phyloP scores from a whole-genome alignment of 23 red algal species.

The Cyanidioschyzon merolae region DNA sequence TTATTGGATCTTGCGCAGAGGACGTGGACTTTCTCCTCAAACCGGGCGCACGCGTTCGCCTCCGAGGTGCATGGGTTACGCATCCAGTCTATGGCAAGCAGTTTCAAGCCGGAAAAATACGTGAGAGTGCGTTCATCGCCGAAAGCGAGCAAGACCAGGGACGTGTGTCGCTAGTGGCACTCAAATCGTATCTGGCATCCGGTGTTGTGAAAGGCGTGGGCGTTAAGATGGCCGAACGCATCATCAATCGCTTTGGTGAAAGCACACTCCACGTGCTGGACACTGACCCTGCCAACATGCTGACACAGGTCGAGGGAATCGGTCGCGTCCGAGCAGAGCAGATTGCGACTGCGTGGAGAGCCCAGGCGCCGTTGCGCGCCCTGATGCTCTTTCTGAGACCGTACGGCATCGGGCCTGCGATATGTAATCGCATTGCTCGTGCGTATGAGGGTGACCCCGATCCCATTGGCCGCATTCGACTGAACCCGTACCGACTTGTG shows the following conservation, averaged over 20 bases:
- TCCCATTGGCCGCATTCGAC: background rate
- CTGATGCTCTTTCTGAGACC: constrained; percentile 7
- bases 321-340: background rate
- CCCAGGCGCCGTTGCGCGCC: background rate
- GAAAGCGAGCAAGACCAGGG: background rate
- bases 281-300: background rate
- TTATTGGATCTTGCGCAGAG: background rate
- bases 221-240: background rate
- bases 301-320: background rate
- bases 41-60: background rate
- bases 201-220: background rate
- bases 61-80: background rate
- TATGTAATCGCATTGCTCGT: background rate
- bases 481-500: constrained; percentile 12
- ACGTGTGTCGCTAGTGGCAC: background rate
- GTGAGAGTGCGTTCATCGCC: background rate
- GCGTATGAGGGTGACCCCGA: background rate
- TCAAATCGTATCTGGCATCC: constrained; percentile 4
- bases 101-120: background rate
- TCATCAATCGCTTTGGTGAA: background rate
- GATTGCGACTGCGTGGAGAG: background rate
- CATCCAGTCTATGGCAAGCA: constrained; percentile 3
- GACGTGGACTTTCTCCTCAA: background rate
- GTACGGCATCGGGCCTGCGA: background rate
- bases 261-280: background rate